Base-by-base conservation (phyloP, 2,329 filamentous ascomycete species). In the Fusarium udum region DNA sequence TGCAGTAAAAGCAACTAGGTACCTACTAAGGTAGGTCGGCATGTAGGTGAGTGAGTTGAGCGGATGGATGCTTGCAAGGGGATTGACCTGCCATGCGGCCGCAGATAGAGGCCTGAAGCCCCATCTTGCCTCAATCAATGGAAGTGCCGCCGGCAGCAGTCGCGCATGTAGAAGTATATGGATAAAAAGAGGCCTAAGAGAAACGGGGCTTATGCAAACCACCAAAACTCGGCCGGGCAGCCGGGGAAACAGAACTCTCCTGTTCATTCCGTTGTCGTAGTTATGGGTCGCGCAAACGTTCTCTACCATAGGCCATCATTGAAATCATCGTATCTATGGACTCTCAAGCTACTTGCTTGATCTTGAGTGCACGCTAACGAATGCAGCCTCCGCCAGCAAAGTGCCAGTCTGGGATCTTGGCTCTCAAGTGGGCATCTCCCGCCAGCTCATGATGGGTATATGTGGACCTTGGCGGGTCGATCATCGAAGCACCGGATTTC, bases 381-480 rank as follows among this genome's bases (percentile, higher is more conserved):
- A 48, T 48, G 40, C 60, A 59, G 28, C 26, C 24, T 39, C 26
- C 40, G 28, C 24, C 31, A 40, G 49, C 31, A 39, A 56, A 43
- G 24, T 42, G 31, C 28, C 36, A 31, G 36, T 31, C 60, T 37
- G 55, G 63, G 63, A 58, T 66, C 42, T 65, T 67, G 51, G 39
- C 42, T 53, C 40, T 48, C 40, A 45, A 26, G 26, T 45, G 45
- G 34, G 45, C 45, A 28, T 36, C 62, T 52, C 51, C 45, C 59
- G 49, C 53, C 34, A 46, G 24, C 26, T 34, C 34, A 37, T 36
- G 24, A 67, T 67, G 64, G 64, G 45, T 67, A 67, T 61, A 22
- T 67, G 64, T 67, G 65, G 64, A 55, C 32, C 48, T 20, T 32
- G 34, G 64, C 36, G 64, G 64, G 65, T 62, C 64, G 55, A 68